phyloP scores from a whole-genome alignment of 768 basidiomycete species.

The Amanita subjunquillea region DNA sequence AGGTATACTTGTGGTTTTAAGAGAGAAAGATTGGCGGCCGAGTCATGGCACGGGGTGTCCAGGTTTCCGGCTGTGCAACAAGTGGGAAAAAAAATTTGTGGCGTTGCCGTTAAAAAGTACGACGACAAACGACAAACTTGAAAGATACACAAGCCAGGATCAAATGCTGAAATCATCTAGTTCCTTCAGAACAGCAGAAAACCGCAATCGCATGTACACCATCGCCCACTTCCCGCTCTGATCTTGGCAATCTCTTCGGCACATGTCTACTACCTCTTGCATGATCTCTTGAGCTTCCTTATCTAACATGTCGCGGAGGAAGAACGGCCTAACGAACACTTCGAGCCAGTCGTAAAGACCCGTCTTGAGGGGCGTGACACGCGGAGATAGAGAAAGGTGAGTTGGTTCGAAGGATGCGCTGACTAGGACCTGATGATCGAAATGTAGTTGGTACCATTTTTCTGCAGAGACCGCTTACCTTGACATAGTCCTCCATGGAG shows the following conservation, averaged over 20 bases:
- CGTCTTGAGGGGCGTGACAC: constrained; percentile 40
- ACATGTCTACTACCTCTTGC: constrained; percentile 47
- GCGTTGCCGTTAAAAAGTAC: no score
- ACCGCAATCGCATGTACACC: constrained; percentile 66
- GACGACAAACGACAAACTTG: no score
- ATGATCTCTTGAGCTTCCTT: constrained; percentile 50
- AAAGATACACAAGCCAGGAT: no score
- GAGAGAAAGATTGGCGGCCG: neutral
- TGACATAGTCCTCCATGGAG: constrained; percentile 52
- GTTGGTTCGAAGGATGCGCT: constrained; percentile 45
- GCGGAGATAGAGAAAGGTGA: constrained; percentile 44
- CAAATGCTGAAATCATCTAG: neutral
- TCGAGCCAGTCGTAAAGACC: constrained; percentile 56
- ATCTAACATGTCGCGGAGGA: constrained; percentile 43
- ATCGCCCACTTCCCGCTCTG: constrained; percentile 52
- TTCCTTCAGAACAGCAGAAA: constrained; percentile 36
- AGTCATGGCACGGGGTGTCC: neutral
- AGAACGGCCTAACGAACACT: constrained; percentile 52
- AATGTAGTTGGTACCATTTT: neutral
- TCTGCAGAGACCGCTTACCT: constrained; percentile 23
- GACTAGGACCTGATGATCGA: constrained; percentile 36
- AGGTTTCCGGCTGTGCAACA: neutral
- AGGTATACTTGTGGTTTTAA: neutral
- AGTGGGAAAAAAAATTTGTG: no score
- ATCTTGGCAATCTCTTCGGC: constrained; percentile 47